These are phyloP conservation scores for Neoascochyta sp. DNA, from an alignment of 2,329 filamentous ascomycete species.

Conservation along the genomic window DNA sequence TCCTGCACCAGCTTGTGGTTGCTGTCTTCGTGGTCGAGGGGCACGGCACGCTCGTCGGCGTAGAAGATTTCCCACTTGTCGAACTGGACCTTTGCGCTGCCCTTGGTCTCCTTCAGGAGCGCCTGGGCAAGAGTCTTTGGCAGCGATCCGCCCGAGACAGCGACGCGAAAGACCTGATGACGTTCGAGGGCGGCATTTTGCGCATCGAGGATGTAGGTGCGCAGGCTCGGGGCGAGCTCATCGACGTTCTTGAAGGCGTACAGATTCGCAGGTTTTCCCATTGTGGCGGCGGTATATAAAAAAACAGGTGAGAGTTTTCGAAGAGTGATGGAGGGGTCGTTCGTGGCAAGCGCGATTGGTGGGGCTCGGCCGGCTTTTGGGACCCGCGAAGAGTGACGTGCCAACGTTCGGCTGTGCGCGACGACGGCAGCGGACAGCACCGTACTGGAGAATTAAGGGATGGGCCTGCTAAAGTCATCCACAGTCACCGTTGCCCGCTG, in stretches of 20 bases:
- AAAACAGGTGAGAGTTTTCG: slow-evolving; percentile 6
- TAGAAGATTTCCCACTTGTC: slow-evolving; percentile 97
- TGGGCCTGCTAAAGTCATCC: too few relatives aligned
- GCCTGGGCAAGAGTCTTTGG: slow-evolving; percentile 84
- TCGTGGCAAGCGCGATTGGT: slow-evolving; percentile 4
- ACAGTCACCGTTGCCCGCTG: too few relatives aligned
- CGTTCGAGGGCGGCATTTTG: slow-evolving; percentile 77
- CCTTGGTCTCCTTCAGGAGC: slow-evolving; percentile 58
- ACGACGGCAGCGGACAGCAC: too few relatives aligned
- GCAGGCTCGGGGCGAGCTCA: slow-evolving; percentile 71
- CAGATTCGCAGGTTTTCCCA: slow-evolving; percentile 56
- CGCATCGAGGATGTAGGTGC: slow-evolving; percentile 74
- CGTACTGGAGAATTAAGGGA: too few relatives aligned
- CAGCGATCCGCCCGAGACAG: slow-evolving; percentile 88
- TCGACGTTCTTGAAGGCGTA: slow-evolving; percentile 72
- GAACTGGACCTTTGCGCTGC: slow-evolving; percentile 67
- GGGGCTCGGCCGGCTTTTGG: slow-evolving; percentile 2
- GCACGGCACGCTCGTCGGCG: slow-evolving; percentile 92
- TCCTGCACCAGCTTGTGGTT: slow-evolving; percentile 87
- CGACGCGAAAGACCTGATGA: slow-evolving; percentile 84
- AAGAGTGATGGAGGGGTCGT: slow-evolving; percentile 6
- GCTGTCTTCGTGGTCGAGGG: slow-evolving; percentile 86
- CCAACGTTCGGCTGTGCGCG: too few relatives aligned
- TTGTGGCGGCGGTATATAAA: slow-evolving; percentile 16
- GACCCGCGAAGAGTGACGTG: slow-evolving; percentile 10